Conservation (phyloP, 306 rosid genomes). For the Vigna trinervia region DNA sequence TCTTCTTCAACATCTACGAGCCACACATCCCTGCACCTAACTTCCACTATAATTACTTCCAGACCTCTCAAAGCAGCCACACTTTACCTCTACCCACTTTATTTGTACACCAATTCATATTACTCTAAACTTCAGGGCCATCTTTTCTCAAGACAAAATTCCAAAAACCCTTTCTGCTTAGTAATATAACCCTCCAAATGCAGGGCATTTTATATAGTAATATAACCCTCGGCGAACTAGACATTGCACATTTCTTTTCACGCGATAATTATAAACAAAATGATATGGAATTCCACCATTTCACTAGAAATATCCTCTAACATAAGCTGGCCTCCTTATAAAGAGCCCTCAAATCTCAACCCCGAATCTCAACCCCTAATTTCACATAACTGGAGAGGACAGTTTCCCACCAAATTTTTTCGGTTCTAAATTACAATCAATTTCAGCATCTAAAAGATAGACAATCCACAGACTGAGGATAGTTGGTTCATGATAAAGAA, state of each 20-base stretch:
- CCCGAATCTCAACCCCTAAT: not conserved
- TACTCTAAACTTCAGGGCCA: too few species aligned
- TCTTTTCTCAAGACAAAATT: too few species aligned
- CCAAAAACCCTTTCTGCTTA: too few species aligned
- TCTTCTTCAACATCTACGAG: too few species aligned
- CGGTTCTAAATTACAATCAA: conserved; percentile 29
- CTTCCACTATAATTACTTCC: too few species aligned
- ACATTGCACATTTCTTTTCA: conserved; percentile 17
- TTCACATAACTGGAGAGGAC: not conserved
- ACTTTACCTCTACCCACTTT: too few species aligned
- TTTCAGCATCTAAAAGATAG: conserved; percentile 6
- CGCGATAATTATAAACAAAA: conserved; percentile 26
- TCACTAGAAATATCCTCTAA: not conserved
- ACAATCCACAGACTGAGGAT: conserved; percentile 29
- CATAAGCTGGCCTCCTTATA: conserved; percentile 1
- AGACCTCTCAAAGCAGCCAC: too few species aligned
- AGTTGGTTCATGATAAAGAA: conserved; percentile 4
- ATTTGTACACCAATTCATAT: too few species aligned
- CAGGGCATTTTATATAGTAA: too few species aligned
- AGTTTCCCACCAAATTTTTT: conserved; percentile 8
- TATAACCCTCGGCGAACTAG: conserved; percentile 6
- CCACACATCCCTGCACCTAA: too few species aligned
- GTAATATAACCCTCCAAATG: not conserved
- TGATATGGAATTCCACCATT: conserved; percentile 7
- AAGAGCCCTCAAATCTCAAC: not conserved